Conservation (phyloP, 768 basidiomycete species). For the Termitomyces sp. region DNA sequence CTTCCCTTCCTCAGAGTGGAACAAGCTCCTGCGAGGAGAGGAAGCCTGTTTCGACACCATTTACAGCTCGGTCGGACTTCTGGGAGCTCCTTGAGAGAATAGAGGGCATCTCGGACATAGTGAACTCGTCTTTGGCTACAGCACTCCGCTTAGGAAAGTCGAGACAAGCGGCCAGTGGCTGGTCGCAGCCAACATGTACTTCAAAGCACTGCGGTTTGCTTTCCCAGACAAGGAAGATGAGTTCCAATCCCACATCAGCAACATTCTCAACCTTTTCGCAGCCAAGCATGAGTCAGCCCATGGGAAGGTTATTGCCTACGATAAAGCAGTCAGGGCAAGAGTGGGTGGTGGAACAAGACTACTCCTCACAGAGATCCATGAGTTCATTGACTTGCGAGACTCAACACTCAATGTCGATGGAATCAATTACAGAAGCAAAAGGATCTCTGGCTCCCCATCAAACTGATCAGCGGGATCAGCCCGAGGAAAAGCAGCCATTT, state of each 20-base stretch:
- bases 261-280: not conserved
- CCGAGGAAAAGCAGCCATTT: no score
- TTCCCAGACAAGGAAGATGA: not conserved
- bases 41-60: no score
- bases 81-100: not conserved
- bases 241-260: not conserved
- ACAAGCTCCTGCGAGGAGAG: no score
- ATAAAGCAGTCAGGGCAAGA: not conserved
- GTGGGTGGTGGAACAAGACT: not conserved
- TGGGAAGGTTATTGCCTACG: not conserved
- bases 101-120: not conserved
- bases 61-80: no score
- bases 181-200: not conserved
- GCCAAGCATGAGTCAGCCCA: not conserved
- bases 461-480: no score
- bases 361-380: not conserved
- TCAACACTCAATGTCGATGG: no score
- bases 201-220: not conserved
- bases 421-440: no score
- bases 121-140: not conserved
- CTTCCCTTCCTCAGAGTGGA: not conserved
- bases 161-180: not conserved
- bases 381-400: no score
- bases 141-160: not conserved
- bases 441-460: no score